Percentiles rank a stretch among this genome's conserved stretches.
Conservation (phyloP, 176 grass and related monocot genomes). For the Rhynchospora pubera region DNA sequence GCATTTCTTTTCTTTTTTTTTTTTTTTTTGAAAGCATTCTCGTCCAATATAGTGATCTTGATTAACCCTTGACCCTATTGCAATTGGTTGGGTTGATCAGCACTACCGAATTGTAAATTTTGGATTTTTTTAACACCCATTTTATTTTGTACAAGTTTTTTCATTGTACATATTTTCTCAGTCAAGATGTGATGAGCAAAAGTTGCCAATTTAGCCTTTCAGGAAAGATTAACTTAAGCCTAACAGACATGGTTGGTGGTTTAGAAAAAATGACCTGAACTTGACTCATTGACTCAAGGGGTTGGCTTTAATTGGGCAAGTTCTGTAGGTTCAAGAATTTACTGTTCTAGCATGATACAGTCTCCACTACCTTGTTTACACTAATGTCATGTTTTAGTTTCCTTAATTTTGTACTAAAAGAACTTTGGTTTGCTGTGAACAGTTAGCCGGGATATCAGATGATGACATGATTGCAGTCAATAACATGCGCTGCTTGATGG, state of each 20-base stretch:
- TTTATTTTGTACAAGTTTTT: neutral
- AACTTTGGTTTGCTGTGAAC: conserved; percentile 12
- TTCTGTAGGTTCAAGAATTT: neutral
- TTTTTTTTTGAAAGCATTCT: neutral
- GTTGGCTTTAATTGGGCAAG: neutral
- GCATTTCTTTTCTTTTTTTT: too few relatives aligned
- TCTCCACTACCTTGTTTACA: neutral
- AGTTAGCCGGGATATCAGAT: conserved; percentile 62
- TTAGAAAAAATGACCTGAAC: neutral
- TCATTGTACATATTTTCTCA: neutral
- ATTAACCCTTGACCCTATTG: neutral
- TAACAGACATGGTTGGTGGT: neutral
- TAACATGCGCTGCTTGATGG: conserved; percentile 59
- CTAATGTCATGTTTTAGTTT: neutral
- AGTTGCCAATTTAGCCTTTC: neutral
- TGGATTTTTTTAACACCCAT: neutral
- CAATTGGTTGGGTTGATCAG: neutral
- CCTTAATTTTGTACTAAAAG: neutral
- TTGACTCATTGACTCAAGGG: neutral
- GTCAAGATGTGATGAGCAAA: neutral
- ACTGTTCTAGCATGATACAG: neutral
- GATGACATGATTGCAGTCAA: conserved; percentile 71
- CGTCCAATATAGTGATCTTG: neutral
- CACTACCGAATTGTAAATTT: neutral
- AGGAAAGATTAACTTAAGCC: neutral